Evolutionary conservation across 805 yeast species (phyloP).

Genomic region (Grigorovia humatica): DNA sequence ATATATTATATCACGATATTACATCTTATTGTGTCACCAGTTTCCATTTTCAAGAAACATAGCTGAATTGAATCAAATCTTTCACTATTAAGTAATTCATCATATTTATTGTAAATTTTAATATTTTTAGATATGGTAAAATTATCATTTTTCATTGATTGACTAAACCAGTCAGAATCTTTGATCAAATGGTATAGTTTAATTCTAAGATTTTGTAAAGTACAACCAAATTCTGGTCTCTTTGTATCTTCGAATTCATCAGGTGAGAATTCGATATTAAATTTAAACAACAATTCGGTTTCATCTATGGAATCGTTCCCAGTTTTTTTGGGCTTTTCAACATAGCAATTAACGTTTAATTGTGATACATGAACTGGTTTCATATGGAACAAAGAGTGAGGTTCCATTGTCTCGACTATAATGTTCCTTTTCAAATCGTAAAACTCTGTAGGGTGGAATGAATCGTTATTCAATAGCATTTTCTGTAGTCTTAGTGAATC

Average conservation of each 20-base stretch:
- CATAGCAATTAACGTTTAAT: conserved; percentile 44
- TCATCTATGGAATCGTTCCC: conserved; percentile 12
- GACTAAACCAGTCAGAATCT: conserved; percentile 30
- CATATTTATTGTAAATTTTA: conserved; percentile 27
- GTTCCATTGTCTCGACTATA: conserved; percentile 29
- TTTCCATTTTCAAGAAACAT: conserved; percentile 42
- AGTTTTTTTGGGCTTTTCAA: conserved; percentile 18
- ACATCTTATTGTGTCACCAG: conserved; percentile 40
- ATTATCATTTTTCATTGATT: conserved; percentile 9
- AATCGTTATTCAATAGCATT: conserved; percentile 23
- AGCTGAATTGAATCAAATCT: conserved; percentile 37
- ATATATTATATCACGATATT: conserved; percentile 6
- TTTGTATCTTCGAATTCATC: conserved; percentile 55
- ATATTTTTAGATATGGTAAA: conserved; percentile 29
- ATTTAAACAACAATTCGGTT: conserved; percentile 34
- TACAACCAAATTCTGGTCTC: conserved; percentile 62
- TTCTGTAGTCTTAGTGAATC: conserved; percentile 24
- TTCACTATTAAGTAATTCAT: conserved; percentile 17
- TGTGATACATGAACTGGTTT: conserved; percentile 76
- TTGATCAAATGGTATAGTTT: conserved; percentile 48
- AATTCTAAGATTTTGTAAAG: conserved; percentile 48
- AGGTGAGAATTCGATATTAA: conserved; percentile 72
- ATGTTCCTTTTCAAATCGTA: conserved; percentile 24
- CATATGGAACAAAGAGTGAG: conserved; percentile 55
- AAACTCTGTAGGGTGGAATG: conserved; percentile 25